A percentile compares a stretch with the other conserved stretches of the same genome.
Conservation (phyloP, 768 basidiomycete genomes). For the Xerocomus spinulosus region DNA sequence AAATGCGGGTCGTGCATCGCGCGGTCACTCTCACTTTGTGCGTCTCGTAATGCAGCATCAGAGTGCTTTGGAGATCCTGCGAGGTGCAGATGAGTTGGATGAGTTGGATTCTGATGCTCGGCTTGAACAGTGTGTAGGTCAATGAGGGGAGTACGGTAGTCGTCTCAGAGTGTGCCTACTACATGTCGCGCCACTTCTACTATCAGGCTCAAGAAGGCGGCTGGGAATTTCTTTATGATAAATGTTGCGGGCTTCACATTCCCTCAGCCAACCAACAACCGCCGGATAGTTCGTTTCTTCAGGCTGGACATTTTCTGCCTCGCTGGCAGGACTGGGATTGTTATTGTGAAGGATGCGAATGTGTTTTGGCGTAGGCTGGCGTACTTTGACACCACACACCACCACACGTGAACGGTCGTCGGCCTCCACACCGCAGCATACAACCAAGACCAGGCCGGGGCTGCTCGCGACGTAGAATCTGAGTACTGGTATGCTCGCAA, state of each 20-base stretch:
- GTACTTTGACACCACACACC: constrained; percentile 25
- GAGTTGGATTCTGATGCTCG: constrained; percentile 25
- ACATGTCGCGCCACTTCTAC: constrained; percentile 7
- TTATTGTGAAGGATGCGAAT: constrained; percentile 27
- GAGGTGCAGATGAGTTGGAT: constrained; percentile 17
- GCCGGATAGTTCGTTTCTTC: constrained; percentile 21
- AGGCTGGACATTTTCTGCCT: constrained; percentile 13
- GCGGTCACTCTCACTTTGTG: constrained; percentile 25
- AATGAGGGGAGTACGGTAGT: constrained; percentile 17
- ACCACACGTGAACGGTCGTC: constrained; percentile 26
- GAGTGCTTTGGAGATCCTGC: constrained; percentile 22
- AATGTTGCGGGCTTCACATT: constrained; percentile 18
- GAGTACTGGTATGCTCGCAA: constrained; percentile 31
- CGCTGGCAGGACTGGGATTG: constrained; percentile 19
- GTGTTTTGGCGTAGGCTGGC: constrained; percentile 25
- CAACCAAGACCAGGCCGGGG: constrained; percentile 19
- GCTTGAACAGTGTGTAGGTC: constrained; percentile 27
- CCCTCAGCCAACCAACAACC: constrained; percentile 18
- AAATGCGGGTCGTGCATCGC: constrained; percentile 45
- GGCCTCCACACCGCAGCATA: constrained; percentile 19
- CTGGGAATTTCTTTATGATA: constrained; percentile 30
- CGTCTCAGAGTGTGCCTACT: neutral
- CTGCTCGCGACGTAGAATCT: constrained; percentile 17
- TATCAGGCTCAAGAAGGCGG: constrained; percentile 6
- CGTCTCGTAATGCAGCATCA: constrained; percentile 32